These are phyloP conservation scores for Rosa hybrid DNA, from an alignment of 331 rosid genomes.

Conservation along the genomic window DNA sequence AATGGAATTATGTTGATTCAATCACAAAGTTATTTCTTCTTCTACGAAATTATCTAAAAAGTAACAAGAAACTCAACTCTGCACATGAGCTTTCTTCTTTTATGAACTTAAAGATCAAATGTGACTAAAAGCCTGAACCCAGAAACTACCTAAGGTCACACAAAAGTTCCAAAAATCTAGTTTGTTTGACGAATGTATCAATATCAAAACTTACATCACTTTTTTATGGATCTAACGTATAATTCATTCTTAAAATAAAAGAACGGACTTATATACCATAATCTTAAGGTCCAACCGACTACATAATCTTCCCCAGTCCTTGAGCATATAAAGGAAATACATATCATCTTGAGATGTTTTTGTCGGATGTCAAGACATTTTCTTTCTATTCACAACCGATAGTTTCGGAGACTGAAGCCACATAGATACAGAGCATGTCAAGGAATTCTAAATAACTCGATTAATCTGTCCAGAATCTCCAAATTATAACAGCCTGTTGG, in stretches of 20 bases:
- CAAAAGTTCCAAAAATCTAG: neutral
- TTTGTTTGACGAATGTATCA: neutral
- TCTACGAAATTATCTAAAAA: neutral
- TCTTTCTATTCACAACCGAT: neutral
- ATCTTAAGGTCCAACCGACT: neutral
- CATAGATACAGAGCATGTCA: neutral
- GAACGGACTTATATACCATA: neutral
- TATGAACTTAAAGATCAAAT: neutral
- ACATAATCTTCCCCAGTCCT: neutral
- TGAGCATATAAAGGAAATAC: neutral
- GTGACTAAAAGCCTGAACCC: constrained; percentile 3
- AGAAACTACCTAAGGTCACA: neutral
- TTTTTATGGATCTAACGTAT: neutral
- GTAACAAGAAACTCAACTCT: neutral
- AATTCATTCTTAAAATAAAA: neutral
- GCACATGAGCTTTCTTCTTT: neutral
- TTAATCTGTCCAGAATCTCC: neutral
- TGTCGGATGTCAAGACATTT: neutral
- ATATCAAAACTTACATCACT: neutral
- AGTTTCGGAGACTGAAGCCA: neutral
- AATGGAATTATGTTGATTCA: neutral
- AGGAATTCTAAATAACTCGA: neutral
- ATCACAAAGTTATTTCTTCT: neutral
- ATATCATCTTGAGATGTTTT: neutral
- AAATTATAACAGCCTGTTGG: neutral